Conservation (phyloP, 495 filamentous ascomycete genomes). For the Articulospora tetracladia region DNA sequence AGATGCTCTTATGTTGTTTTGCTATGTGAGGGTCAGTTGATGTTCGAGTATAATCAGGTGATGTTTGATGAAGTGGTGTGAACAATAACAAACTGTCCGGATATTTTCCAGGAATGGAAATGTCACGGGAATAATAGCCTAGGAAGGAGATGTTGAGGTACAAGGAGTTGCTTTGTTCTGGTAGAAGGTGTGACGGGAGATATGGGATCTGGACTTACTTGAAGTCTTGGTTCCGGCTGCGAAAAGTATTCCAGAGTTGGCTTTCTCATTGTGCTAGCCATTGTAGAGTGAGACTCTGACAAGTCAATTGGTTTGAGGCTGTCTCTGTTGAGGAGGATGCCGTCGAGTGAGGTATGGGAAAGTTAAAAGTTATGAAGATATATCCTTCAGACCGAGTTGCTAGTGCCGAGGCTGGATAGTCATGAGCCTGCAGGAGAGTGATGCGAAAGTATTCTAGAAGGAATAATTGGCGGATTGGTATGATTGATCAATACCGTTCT, state of each 20-base stretch:
- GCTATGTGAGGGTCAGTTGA: conserved; percentile 8
- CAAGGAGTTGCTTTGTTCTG: background rate
- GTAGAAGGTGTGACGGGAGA: background rate
- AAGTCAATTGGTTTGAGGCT: background rate
- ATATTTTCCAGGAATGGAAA: background rate
- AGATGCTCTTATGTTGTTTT: conserved; percentile 10
- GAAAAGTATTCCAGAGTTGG: conserved; percentile 15
- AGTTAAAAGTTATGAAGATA: background rate
- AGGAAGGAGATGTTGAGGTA: background rate
- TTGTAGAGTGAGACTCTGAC: background rate
- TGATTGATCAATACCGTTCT: conserved; percentile 14
- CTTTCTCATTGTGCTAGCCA: conserved; percentile 18
- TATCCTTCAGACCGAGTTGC: background rate
- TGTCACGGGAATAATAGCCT: background rate
- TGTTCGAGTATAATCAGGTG: background rate
- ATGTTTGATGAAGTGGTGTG: background rate
- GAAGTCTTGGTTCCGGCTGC: conserved; percentile 1
- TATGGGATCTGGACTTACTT: conserved; percentile 14
- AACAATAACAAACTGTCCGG: background rate
- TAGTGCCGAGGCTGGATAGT: conserved; percentile 6
- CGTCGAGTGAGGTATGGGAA: background rate
- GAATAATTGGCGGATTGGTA: conserved; percentile 1
- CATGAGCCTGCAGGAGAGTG: background rate
- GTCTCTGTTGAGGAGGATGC: background rate
- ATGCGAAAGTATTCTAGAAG: background rate